Conservation (phyloP, 805 yeast genomes). For the Citeromyces nyonsensis region DNA sequence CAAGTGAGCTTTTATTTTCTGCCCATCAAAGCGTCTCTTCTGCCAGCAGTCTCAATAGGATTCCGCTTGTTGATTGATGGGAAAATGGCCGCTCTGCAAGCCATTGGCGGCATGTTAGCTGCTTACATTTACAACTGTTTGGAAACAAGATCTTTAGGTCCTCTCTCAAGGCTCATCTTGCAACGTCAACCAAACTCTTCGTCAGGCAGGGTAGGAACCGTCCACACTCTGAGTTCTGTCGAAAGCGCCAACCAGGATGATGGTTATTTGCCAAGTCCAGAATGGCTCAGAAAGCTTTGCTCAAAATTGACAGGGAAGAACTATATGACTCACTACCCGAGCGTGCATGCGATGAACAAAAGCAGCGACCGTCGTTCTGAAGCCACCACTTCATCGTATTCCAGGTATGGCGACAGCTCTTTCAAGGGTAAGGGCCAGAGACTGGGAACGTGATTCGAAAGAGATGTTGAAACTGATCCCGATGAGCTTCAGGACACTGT, state of each 20-base stretch:
- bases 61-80: slow-evolving; percentile 30
- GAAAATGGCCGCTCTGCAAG: slow-evolving; percentile 19
- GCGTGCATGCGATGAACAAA: slow-evolving; percentile 7
- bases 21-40: slow-evolving; percentile 39
- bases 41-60: slow-evolving; percentile 26
- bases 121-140: slow-evolving; percentile 49
- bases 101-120: slow-evolving; percentile 32
- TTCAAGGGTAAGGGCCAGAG: slow-evolving; percentile 23
- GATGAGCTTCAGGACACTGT: no score
- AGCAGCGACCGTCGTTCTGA: slow-evolving; percentile 4
- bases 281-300: slow-evolving; percentile 18
- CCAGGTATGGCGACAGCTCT: slow-evolving; percentile 6
- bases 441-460: slow-evolving; percentile 14
- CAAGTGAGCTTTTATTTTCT: slow-evolving; percentile 35
- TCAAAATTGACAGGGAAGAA: slow-evolving; percentile 15
- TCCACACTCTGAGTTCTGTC: slow-evolving; percentile 7
- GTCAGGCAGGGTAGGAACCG: slow-evolving; percentile 13
- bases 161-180: slow-evolving; percentile 19
- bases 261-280: slow-evolving; percentile 44
- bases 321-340: slow-evolving; percentile 7
- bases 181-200: slow-evolving; percentile 7
- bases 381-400: slow-evolving; percentile 5
- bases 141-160: slow-evolving; percentile 40
- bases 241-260: slow-evolving; percentile 28
- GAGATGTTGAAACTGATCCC: no score